Evolutionary conservation across 805 yeast genomes (phyloP), one percentile per base, ranked within the genome.

Genomic region (Metschnikowia gelsemii): DNA sequence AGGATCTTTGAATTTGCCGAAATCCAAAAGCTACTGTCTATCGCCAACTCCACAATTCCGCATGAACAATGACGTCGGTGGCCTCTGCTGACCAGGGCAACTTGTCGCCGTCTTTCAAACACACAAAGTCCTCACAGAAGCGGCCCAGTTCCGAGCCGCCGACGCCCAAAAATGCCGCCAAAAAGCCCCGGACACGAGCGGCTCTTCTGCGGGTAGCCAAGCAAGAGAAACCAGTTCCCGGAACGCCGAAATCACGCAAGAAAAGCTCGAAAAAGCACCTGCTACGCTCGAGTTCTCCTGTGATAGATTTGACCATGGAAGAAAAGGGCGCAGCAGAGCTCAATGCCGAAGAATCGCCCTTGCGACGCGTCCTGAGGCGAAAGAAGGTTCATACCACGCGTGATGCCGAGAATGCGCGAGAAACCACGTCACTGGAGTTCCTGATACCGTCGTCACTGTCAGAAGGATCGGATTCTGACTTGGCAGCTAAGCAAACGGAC

Each of bases 291-390:
- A 29, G 32, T 5, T 45, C 52, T n/a, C 54, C 55, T 3, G 45
- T 49, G 6, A 45, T 49, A 8, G 55, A 51, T 19, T 46, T 51
- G 41, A 45, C 54, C 19, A 23, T 23, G 4, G 54, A 49, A 2
- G 41, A 35, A 1, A 46, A 21, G 11, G 30, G 17, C 5, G 35
- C 5, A 0, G 33, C 8, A 21, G 22, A 23, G 2, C 38, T 27
- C 12, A 28, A 38, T 8, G 40, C 22, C n/a, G 29, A 24, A 2
- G 46, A 44, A 11, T 38, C 46, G 36, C 48, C 48, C n/a, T 24
- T 41, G 31, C 35, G 23, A 19, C 42, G 39, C 13, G 38, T 26
- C 18, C 23, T 5, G 14, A 6, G 17, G 32, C 25, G 17, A 9
- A 28, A 16, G 34, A 28, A 21, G 29, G 20, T 9, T 2, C 23